Percentiles rank a stretch among this genome's conserved stretches.
Conservation (phyloP, 306 rosid species). For the Trifolium fragiferum region DNA sequence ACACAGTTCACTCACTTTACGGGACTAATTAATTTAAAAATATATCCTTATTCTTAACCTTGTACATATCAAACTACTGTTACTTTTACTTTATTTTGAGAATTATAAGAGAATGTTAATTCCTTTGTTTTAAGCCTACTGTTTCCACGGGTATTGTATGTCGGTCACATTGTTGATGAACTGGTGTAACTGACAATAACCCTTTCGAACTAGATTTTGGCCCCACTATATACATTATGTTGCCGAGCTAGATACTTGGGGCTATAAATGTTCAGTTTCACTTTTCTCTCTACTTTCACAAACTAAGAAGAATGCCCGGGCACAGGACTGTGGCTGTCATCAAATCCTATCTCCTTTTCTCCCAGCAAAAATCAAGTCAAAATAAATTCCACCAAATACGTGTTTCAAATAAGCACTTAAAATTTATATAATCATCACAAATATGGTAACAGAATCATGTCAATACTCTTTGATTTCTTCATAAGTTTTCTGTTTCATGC, state of each 20-base stretch:
- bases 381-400: slow-evolving; percentile 5
- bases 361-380: background rate
- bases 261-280: background rate
- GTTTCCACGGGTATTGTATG: background rate
- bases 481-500: slow-evolving; percentile 90
- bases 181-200: background rate
- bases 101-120: background rate
- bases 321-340: slow-evolving; percentile 12
- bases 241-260: background rate
- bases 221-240: background rate
- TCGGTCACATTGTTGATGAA: background rate
- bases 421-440: slow-evolving; percentile 30
- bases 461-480: slow-evolving; percentile 86
- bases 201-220: background rate
- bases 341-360: slow-evolving; percentile 1
- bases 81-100: slow-evolving; percentile 24
- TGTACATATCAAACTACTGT: background rate
- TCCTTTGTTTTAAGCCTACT: background rate
- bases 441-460: slow-evolving; percentile 33
- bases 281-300: background rate
- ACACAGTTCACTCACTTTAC: slow-evolving; percentile 9
- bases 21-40: background rate
- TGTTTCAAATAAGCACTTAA: slow-evolving; percentile 19
- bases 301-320: background rate
- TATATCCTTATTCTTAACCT: slow-evolving; percentile 6